Conservation (phyloP, 306 rosid species). For the Glycyrrhiza uralensis region DNA sequence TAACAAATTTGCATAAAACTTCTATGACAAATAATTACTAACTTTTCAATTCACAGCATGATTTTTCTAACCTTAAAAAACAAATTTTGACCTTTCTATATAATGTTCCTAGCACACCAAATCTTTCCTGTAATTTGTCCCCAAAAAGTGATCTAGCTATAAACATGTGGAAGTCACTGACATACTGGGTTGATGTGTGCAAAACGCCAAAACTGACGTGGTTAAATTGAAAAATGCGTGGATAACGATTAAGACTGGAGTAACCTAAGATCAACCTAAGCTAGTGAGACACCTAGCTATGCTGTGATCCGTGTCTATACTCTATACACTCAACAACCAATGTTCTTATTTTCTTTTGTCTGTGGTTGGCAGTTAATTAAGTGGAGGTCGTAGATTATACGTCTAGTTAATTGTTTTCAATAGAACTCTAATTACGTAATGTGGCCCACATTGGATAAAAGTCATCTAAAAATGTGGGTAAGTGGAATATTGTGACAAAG, state of each 20-base stretch:
- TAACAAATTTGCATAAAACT: not conserved
- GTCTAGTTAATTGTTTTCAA: not conserved
- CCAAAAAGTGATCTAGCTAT: not conserved
- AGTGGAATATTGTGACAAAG: conserved; percentile 27
- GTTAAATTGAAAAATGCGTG: conserved; percentile 32
- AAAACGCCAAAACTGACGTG: conserved; percentile 39
- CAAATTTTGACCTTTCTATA: not conserved
- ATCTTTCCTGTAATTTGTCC: conserved; percentile 16
- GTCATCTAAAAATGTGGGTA: not conserved
- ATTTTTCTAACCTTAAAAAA: not conserved
- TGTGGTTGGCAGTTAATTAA: not conserved
- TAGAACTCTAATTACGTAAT: not conserved
- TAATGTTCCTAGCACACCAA: conserved; percentile 1
- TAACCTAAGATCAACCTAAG: not conserved
- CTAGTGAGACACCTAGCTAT: not conserved
- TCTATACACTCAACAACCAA: not conserved
- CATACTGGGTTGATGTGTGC: conserved; percentile 31
- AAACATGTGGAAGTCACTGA: conserved; percentile 24
- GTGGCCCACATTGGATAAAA: conserved; percentile 6
- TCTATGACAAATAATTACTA: not conserved
- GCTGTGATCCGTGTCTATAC: no score
- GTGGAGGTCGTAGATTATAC: not conserved
- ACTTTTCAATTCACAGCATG: not conserved
- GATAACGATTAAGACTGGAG: conserved; percentile 41
- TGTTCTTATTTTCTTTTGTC: not conserved